Conservation (phyloP, 1,139 yeast genomes). For the Scheffersomyces stambukii region DNA sequence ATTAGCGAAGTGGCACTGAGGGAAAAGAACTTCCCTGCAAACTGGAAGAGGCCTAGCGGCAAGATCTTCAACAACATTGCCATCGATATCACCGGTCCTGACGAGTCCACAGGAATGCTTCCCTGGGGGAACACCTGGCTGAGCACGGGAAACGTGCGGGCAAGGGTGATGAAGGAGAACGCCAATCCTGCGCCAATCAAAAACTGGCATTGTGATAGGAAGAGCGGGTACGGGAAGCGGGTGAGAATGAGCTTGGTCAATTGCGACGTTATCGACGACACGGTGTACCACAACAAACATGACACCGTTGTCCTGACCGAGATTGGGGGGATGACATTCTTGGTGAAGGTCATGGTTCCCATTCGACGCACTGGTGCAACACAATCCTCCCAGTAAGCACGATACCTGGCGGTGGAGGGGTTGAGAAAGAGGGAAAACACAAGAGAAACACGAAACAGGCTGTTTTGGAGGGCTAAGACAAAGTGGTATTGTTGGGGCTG, state of each 20-base stretch:
- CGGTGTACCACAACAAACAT: constrained; percentile 43
- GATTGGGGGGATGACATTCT: constrained; percentile 9
- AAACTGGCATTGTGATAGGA: constrained; percentile 48
- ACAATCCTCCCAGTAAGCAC: too few species aligned
- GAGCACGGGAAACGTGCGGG: constrained; percentile 18
- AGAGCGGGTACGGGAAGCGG: constrained; percentile 45
- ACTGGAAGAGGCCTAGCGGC: constrained; percentile 39
- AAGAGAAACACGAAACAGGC: too few species aligned
- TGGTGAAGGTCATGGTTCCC: too few species aligned
- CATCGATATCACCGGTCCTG: constrained; percentile 18
- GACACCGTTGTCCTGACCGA: constrained; percentile 9
- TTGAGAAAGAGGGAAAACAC: too few species aligned
- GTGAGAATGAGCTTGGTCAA: constrained; percentile 39
- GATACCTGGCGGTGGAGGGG: too few species aligned
- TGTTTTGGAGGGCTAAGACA: too few species aligned
- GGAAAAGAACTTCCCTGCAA: constrained; percentile 34
- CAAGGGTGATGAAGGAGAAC: constrained; percentile 17
- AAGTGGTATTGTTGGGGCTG: too few species aligned
- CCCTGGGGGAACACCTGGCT: constrained; percentile 26
- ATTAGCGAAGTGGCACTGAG: constrained; percentile 36
- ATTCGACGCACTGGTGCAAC: too few species aligned
- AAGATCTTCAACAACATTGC: constrained; percentile 23
- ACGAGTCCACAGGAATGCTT: constrained; percentile 22
- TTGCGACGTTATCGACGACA: constrained; percentile 47
- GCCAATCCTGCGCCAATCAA: constrained; percentile 34